Evolutionary conservation across 257 asterid species (phyloP).

Genomic region (Lithospermum erythrorhizon): DNA sequence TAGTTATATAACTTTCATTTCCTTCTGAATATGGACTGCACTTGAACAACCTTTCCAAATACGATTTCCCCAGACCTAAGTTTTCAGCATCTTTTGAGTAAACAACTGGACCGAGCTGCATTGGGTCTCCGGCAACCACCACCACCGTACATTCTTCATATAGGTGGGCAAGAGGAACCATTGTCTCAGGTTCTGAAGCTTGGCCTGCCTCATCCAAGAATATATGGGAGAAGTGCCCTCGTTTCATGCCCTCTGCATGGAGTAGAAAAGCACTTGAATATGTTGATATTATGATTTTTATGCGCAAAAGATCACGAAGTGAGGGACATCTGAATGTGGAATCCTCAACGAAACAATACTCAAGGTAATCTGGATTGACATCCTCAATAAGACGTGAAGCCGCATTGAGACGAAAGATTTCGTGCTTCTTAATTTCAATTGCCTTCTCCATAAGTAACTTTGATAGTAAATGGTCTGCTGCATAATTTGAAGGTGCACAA

Average conservation of each 20-base stretch:
- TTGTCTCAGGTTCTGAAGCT: constrained; percentile 92
- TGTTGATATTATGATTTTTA: constrained; percentile 62
- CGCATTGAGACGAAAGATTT: constrained; percentile 75
- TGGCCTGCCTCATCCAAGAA: constrained; percentile 99
- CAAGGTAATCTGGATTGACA: constrained; percentile 36
- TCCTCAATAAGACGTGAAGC: constrained; percentile 61
- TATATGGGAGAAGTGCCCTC: constrained; percentile 69
- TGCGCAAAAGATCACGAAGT: constrained; percentile 26
- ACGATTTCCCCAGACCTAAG: constrained; percentile 68
- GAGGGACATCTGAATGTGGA: constrained; percentile 48
- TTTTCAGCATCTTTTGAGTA: constrained; percentile 57
- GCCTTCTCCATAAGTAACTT: constrained; percentile 36
- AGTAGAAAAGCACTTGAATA: constrained; percentile 63
- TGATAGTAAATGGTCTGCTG: constrained; percentile 78
- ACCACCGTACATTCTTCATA: constrained; percentile 30
- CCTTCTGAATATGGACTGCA: constrained; percentile 35
- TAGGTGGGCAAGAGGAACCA: constrained; percentile 78
- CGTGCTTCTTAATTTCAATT: constrained; percentile 20
- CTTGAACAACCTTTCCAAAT: constrained; percentile 64
- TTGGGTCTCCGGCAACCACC: constrained; percentile 92
- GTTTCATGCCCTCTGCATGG: constrained; percentile 48
- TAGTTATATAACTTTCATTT: constrained; percentile 38
- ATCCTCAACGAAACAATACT: constrained; percentile 52
- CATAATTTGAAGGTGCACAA: constrained; percentile 94
- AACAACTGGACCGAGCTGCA: constrained; percentile 86